phyloP scores from a whole-genome alignment of 2,329 filamentous ascomycete genomes.

The Hortaea sp. region DNA sequence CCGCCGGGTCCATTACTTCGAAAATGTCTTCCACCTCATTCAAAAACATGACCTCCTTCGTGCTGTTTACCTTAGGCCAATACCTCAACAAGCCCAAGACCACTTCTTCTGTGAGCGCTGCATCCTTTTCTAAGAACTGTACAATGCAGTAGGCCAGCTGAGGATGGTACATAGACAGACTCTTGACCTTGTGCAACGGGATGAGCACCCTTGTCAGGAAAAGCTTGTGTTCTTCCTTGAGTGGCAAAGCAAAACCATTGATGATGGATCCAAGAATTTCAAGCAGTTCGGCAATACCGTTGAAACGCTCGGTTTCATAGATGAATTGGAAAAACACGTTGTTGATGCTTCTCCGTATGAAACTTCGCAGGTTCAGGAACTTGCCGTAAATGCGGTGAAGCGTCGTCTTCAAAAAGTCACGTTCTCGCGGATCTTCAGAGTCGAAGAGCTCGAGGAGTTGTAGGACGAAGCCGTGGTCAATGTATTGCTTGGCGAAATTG shows the following conservation, averaged over 20 bases:
- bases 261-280: constrained; percentile 98
- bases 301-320: constrained; percentile 97
- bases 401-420: constrained; percentile 96
- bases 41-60: constrained; percentile 98
- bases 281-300: constrained; percentile 90
- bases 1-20: constrained; percentile 97
- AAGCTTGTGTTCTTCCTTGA: constrained; percentile 98
- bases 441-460: constrained; percentile 95
- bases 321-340: constrained; percentile 99
- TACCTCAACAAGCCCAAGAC: constrained; percentile 90
- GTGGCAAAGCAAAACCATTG: constrained; percentile 90
- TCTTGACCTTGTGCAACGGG: constrained; percentile 95
- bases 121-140: constrained; percentile 96
- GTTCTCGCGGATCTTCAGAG: constrained; percentile 90
- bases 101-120: constrained; percentile 92
- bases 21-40: constrained; percentile 99
- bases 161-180: constrained; percentile 98
- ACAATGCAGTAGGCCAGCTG: constrained; percentile 98
- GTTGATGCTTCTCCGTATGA: constrained; percentile 97
- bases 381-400: constrained; percentile 97
- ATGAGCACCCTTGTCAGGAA: constrained; percentile 90
- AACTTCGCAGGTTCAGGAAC: constrained; percentile 93
- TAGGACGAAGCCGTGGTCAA: constrained; percentile 94
- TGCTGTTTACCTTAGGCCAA: constrained; percentile 99
- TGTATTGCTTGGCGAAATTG: constrained; percentile 97